These are phyloP conservation scores for Mortierella antarctica DNA, from an alignment of 192 early-diverging fungal species.

Conservation along the genomic window DNA sequence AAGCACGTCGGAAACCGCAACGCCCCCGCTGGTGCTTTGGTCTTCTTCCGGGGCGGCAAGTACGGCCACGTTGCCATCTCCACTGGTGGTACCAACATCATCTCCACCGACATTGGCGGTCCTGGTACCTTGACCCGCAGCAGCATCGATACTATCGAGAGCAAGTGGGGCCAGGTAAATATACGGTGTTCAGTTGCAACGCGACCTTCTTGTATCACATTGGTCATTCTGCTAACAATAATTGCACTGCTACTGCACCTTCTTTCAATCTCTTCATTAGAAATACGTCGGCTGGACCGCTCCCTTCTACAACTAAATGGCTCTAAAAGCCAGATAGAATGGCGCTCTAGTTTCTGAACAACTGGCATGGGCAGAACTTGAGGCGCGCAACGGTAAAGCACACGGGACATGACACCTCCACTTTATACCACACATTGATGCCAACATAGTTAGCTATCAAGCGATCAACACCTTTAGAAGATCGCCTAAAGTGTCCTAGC, in stretches of 20 bases:
- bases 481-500: no score
- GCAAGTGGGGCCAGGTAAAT: constrained; percentile 18
- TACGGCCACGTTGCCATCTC: constrained; percentile 11
- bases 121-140: constrained; percentile 8
- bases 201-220: neutral
- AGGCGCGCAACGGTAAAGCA: no score
- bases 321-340: no score
- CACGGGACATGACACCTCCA: no score
- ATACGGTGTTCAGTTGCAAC: neutral
- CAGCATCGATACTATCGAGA: constrained; percentile 4
- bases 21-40: constrained; percentile 11
- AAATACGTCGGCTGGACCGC: constrained; percentile 15
- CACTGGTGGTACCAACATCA: constrained; percentile 19
- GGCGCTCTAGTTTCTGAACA: no score
- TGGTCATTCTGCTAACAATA: neutral
- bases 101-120: constrained; percentile 10
- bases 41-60: constrained; percentile 10
- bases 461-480: no score
- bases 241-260: no score
- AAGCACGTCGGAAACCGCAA: constrained; percentile 6
- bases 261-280: neutral
- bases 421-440: no score
- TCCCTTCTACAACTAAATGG: constrained; percentile 12
- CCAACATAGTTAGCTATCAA: no score
- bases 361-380: no score